phyloP scores from a whole-genome alignment of 177 flowering plant genomes.

The Tripterygium wilfordii region DNA sequence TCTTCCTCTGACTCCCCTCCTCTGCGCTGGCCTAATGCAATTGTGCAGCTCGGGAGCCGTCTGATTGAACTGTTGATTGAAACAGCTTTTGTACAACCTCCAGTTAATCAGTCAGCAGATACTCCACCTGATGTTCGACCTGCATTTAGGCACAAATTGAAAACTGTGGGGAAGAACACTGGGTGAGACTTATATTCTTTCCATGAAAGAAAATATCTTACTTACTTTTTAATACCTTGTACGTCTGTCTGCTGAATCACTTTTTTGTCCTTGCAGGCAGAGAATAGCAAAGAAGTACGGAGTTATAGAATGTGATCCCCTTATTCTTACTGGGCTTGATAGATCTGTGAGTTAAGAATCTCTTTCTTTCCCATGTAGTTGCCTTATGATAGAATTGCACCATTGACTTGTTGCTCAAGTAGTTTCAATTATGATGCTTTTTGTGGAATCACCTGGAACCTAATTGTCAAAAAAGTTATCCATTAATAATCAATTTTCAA shows the following conservation, averaged over 20 bases:
- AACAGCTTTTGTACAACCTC: constrained; percentile 81
- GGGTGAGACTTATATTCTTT: constrained; percentile 37
- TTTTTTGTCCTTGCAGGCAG: constrained; percentile 34
- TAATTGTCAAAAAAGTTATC: too few relatives aligned
- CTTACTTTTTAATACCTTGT: not conserved
- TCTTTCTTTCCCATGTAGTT: constrained; percentile 2
- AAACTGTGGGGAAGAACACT: constrained; percentile 35
- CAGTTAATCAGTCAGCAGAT: constrained; percentile 55
- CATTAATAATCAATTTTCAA: too few relatives aligned
- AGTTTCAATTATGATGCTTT: too few relatives aligned
- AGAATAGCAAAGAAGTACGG: constrained; percentile 56
- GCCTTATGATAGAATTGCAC: too few relatives aligned
- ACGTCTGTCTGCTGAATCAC: not conserved
- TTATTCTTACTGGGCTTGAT: constrained; percentile 65
- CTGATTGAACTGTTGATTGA: constrained; percentile 69
- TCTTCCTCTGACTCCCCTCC: not conserved
- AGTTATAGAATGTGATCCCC: constrained; percentile 82
- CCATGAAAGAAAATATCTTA: too few relatives aligned
- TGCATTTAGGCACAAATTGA: constrained; percentile 73
- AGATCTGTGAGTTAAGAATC: constrained; percentile 51
- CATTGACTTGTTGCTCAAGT: too few relatives aligned
- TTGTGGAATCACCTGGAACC: too few relatives aligned
- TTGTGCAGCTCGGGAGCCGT: constrained; percentile 83
- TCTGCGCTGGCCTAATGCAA: constrained; percentile 6
- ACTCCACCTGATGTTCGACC: constrained; percentile 85